These are phyloP conservation scores for Citrus hindsii DNA, from an alignment of 345 rosid species.

Conservation along the genomic window DNA sequence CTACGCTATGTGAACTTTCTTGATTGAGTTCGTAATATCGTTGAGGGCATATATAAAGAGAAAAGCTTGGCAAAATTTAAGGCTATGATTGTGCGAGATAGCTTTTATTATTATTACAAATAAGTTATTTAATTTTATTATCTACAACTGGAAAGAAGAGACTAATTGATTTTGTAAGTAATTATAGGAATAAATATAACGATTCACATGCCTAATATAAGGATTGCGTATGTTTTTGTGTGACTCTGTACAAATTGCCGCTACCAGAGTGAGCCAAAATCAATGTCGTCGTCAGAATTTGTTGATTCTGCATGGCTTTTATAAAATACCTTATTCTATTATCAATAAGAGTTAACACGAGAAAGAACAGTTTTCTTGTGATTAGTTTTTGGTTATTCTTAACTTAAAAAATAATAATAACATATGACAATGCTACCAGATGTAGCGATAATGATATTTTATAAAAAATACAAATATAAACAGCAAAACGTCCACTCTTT, in stretches of 20 bases:
- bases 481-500: too few species aligned
- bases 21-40: not conserved
- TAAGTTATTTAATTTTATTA: not conserved
- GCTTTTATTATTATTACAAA: too few species aligned
- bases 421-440: too few species aligned
- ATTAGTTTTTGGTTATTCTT: too few species aligned
- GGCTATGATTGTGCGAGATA: not conserved
- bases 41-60: not conserved
- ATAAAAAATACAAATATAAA: too few species aligned
- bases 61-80: not conserved
- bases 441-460: too few species aligned
- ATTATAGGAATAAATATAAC: not conserved
- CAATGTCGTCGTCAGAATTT: not conserved
- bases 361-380: not conserved
- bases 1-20: too few species aligned
- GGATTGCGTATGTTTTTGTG: not conserved
- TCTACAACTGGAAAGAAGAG: not conserved
- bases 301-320: not conserved
- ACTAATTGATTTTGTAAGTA: not conserved
- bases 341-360: not conserved
- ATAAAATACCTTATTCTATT: not conserved
- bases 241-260: not conserved
- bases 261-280: not conserved
- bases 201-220: conserved; percentile 2
- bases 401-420: too few species aligned